Evolutionary conservation across 176 grass and related monocot genomes (phyloP), one percentile per base, ranked within the genome.

Genomic region (Lolium rigidum): DNA sequence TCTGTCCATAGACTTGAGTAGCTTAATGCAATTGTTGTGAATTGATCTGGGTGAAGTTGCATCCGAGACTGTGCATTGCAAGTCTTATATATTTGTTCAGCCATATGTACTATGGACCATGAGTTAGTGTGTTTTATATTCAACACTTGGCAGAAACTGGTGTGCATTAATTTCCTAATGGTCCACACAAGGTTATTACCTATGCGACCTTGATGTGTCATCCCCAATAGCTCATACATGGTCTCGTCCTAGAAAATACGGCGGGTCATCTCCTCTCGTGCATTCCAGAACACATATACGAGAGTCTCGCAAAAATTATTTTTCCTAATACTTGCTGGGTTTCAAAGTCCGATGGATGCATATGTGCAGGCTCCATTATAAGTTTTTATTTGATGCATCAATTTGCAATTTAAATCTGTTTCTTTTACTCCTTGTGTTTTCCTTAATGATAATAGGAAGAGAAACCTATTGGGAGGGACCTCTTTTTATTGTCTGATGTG

Each of bases 121-220:
- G 41, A 43, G 41, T 43, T 43, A 7, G 41, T 43, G 5, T 43
- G 41, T 43, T 43, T 43, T 43, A 6, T 5, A 43, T 43, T 1
- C 41, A 43, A 43, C 15, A 20, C 3, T 83, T 71, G 0, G 50
- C 17, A 48, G 11, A 61, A 44, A 79, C 17, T 74, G 39, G 52
- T 37, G 1, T n/a, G 0, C 60, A 20, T 13, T 58, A 39, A 0
- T 84, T 62, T 74, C 18, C 3, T 74, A 20, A 37, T 65, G 61
- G 6, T 55, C 9, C 47, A 65, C 17, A 16, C 28, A 55, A 49
- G 8, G 75, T 86, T 48, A 63, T 11, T 79, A 18, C 25, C 10
- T 6, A 20, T 80, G 60, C 76, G 43, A 57, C 25, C 57, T 54
- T 58, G 15, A 79, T 90, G 63, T 44, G 10, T 63, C 52, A 43